These are phyloP conservation scores for Heritiera littoralis DNA, from an alignment of 345 rosid genomes.

Conservation along the genomic window DNA sequence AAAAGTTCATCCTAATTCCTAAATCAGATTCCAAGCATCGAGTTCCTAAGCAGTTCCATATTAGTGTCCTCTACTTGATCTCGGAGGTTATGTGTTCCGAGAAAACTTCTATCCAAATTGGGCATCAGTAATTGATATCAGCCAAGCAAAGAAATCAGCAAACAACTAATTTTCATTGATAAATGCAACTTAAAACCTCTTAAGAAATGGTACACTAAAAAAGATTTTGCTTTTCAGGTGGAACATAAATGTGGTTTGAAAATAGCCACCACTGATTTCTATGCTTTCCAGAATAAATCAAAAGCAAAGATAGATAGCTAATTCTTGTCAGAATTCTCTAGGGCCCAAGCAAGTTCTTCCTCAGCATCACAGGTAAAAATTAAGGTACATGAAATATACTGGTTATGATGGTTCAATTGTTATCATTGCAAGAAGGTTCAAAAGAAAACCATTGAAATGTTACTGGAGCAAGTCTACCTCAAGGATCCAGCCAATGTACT, in stretches of 20 bases:
- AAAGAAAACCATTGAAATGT: background rate
- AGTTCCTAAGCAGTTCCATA: background rate
- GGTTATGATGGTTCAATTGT: background rate
- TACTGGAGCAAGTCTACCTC: conserved; percentile 49
- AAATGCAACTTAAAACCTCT: background rate
- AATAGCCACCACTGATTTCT: background rate
- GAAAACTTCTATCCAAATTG: background rate
- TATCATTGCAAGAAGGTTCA: background rate
- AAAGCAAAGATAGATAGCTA: background rate
- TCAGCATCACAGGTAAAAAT: background rate
- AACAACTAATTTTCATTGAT: background rate
- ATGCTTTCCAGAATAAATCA: background rate
- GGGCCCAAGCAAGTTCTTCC: background rate
- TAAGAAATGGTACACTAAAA: background rate
- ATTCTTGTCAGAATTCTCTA: background rate
- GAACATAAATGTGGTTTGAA: background rate
- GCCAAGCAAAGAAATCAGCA: background rate
- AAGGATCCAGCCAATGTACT: conserved; percentile 96
- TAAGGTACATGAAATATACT: background rate
- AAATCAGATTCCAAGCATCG: background rate
- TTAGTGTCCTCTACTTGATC: background rate
- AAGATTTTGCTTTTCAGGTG: background rate
- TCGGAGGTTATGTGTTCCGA: background rate
- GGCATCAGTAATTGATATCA: background rate
- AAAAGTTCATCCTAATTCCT: too few species aligned